Evolutionary conservation across 2,329 filamentous ascomycete species (phyloP), one percentile per base, ranked within the genome.

Genomic region (Fusarium sororula): DNA sequence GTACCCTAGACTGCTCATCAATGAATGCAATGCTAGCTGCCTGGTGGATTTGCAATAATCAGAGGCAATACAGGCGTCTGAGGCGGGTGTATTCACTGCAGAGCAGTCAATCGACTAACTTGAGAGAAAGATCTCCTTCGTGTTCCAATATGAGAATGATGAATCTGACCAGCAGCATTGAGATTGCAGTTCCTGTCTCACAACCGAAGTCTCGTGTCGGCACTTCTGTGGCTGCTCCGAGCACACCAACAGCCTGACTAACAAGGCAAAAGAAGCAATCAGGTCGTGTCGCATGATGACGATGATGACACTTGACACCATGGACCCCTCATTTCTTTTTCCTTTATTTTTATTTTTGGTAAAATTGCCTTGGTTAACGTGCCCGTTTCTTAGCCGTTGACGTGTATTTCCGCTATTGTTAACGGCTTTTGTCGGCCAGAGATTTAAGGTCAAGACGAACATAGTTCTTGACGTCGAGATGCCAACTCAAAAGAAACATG

Each of bases 271-370:
- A 53, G 44, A 60, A 60, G 66, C 62, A 57, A 69, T 45, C 47
- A 55, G 41, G 44, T 48, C 26, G 57, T 60, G 64, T 67, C 53
- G 63, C 63, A 72, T 73, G 68, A 76, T 71, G 72, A 77, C 61
- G 67, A 75, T 68, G 75, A 77, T 77, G 73, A 70, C 66, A 66
- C 50, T 73, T 66, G 75, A 70, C 70, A 67, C 53, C 42, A 60
- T 72, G 62, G 70, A 72, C 70, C 64, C 69, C 63, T 60, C 51
- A 28, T 54, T 54, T 38, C 20, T n/a, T 44, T 67, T 74, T 53
- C 50, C 24, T 53, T 54, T 63, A 47, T 28, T 35, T 53, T 38
- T 66, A 54, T 20, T 53, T 54, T 62, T 50, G 41, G 51, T 18
- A 22, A 45, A 24, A 28, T 32, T 48, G 42, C 28, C 28, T 51